Evolutionary conservation across 495 filamentous ascomycete species (phyloP).

Genomic region (Cercophora sp.): DNA sequence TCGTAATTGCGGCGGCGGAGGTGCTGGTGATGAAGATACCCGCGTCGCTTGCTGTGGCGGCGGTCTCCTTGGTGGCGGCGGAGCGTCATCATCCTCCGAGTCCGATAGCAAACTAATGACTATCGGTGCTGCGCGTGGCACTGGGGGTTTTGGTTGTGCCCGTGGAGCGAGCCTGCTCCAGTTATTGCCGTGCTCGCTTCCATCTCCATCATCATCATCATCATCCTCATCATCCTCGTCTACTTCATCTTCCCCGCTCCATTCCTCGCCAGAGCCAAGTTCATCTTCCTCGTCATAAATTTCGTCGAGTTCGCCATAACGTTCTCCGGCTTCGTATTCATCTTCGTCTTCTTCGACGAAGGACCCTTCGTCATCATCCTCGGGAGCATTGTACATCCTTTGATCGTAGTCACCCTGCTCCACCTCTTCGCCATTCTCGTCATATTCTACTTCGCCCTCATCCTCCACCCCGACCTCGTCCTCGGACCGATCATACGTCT

Average conservation of each 20-base stretch:
- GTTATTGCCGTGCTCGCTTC: constrained; percentile 23
- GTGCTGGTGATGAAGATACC: constrained; percentile 10
- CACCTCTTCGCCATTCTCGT: constrained; percentile 24
- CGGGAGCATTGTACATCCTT: constrained; percentile 19
- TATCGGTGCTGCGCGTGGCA: constrained; percentile 25
- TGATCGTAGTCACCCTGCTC: constrained; percentile 33
- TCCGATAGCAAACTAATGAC: constrained; percentile 37
- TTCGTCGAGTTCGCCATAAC: constrained; percentile 22
- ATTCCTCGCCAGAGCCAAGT: constrained; percentile 34
- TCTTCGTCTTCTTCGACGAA: constrained; percentile 39
- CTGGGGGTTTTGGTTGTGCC: background rate
- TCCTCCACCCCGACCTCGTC: constrained; percentile 18
- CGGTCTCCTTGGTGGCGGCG: too few species aligned
- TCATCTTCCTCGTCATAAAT: constrained; percentile 37
- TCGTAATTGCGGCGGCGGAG: background rate
- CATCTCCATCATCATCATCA: constrained; percentile 19
- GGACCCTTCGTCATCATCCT: constrained; percentile 31
- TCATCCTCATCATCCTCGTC: constrained; percentile 23
- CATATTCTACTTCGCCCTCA: constrained; percentile 15
- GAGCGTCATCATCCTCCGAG: constrained; percentile 36
- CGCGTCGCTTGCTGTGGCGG: too few species aligned
- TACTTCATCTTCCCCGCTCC: constrained; percentile 19
- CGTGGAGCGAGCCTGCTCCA: constrained; percentile 8
- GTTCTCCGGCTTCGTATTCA: constrained; percentile 12
- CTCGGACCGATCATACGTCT: constrained; percentile 2